A percentile compares a stretch with the other conserved stretches of the same genome.
phyloP scores from a whole-genome alignment of 2,329 filamentous ascomycete species.

The Escovopsis weberi region DNA sequence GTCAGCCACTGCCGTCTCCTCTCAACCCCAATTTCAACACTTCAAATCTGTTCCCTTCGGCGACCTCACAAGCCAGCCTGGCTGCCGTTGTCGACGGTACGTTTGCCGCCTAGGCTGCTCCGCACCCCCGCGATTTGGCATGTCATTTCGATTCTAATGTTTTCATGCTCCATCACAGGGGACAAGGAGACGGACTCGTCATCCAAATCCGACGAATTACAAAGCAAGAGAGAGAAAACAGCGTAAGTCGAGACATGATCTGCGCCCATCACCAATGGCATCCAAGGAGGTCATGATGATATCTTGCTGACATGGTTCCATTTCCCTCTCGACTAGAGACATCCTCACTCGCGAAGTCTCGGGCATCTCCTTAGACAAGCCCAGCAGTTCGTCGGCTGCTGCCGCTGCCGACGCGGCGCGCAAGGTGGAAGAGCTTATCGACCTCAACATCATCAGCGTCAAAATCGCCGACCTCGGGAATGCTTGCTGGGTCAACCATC shows the following conservation, averaged over 20 bases:
- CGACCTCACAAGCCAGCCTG: conserved; percentile 58
- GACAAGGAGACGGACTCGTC: conserved; percentile 26
- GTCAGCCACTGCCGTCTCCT: conserved; percentile 87
- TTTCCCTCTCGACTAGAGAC: conserved; percentile 40
- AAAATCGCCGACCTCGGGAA: conserved; percentile 98
- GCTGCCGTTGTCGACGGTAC: conserved; percentile 76
- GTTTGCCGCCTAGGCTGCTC: too few species aligned
- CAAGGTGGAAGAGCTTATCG: conserved; percentile 41
- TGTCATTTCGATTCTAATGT: not conserved
- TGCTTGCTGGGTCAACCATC: conserved; percentile 96
- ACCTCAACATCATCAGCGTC: conserved; percentile 74
- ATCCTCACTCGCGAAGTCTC: conserved; percentile 86
- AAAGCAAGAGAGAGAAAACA: conserved; percentile 82
- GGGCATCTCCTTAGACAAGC: conserved; percentile 82
- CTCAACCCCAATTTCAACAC: conserved; percentile 84
- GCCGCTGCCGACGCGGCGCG: conserved; percentile 41
- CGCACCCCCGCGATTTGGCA: too few species aligned
- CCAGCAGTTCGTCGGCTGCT: conserved; percentile 33
- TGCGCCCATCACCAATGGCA: not conserved
- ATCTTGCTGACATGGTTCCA: not conserved
- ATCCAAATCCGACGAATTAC: conserved; percentile 47
- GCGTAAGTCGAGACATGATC: conserved; percentile 49
- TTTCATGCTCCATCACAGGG: too few species aligned
- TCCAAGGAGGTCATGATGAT: not conserved
- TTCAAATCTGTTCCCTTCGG: conserved; percentile 51